Evolutionary conservation across 768 basidiomycete genomes (phyloP).

Genomic region (Russula lepida): DNA sequence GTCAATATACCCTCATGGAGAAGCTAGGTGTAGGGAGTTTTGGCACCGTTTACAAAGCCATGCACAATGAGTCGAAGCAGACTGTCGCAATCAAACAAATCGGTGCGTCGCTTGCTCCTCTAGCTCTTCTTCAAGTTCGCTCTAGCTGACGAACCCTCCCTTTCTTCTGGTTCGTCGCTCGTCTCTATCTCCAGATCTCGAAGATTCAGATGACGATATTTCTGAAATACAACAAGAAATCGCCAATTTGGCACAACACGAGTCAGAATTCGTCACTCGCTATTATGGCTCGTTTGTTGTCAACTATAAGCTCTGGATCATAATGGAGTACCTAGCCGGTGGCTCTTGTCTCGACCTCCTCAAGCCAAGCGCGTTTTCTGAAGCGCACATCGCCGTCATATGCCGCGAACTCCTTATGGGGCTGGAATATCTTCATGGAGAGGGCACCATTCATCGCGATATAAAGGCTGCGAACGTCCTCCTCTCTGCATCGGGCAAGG

Average conservation of each 20-base stretch:
- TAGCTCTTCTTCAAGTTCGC: not conserved
- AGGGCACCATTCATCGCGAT: conserved; percentile 96
- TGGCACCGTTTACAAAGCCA: conserved; percentile 94
- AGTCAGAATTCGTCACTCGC: conserved; percentile 91
- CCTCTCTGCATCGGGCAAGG: conserved; percentile 81
- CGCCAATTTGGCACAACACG: conserved; percentile 89
- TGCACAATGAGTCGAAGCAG: conserved; percentile 89
- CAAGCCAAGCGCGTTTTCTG: conserved; percentile 84
- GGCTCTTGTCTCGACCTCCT: conserved; percentile 97
- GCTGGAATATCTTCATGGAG: conserved; percentile 91
- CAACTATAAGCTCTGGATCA: conserved; percentile 96
- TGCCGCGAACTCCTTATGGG: conserved; percentile 89
- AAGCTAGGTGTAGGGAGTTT: conserved; percentile 98
- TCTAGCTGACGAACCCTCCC: not conserved
- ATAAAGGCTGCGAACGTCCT: conserved; percentile 98
- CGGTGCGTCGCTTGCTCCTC: conserved; percentile 42
- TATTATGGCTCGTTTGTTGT: conserved; percentile 98
- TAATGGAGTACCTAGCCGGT: conserved; percentile 98
- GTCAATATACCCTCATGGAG: conserved; percentile 86
- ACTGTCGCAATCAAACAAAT: conserved; percentile 99
- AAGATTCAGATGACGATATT: conserved; percentile 98
- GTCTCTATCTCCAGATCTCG: conserved; percentile 55
- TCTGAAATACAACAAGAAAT: conserved; percentile 99
- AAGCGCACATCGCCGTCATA: conserved; percentile 90
- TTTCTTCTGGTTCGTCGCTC: not conserved